Percentiles rank a stretch among this genome's conserved stretches.
Evolutionary conservation across 1,284 basidiomycete species (phyloP).

Genomic region (Boletus nobilissimus): DNA sequence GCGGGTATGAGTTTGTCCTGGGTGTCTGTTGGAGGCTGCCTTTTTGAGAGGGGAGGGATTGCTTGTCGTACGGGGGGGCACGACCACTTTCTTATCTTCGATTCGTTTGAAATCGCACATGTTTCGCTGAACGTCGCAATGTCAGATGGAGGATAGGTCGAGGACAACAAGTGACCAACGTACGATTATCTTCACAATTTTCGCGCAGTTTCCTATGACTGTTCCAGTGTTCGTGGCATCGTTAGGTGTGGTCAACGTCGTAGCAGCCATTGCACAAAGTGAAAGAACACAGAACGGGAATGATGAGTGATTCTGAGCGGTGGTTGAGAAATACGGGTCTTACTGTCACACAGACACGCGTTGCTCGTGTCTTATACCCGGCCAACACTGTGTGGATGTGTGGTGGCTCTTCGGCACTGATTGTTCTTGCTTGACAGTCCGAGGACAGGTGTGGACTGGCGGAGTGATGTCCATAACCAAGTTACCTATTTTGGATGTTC

Average conservation of each 20-base stretch:
- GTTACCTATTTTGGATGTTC: too few relatives aligned
- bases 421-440: too few relatives aligned
- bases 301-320: not conserved
- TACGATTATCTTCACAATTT: not conserved
- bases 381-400: not conserved
- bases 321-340: not conserved
- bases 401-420: not conserved
- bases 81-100: not conserved
- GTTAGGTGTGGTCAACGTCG: not conserved
- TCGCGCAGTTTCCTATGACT: not conserved
- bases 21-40: conserved; percentile 6
- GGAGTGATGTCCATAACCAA: too few relatives aligned
- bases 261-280: conserved; percentile 1
- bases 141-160: not conserved
- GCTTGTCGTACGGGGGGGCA: not conserved
- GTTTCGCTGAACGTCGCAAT: conserved; percentile 12
- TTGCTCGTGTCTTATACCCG: not conserved
- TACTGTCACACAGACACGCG: not conserved
- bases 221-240: not conserved
- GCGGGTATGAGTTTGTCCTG: conserved; percentile 7
- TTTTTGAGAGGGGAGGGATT: conserved; percentile 18
- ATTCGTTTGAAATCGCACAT: conserved; percentile 2
- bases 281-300: conserved; percentile 12
- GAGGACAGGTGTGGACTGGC: too few relatives aligned
- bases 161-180: not conserved